Conservation (phyloP, 2,329 filamentous ascomycete genomes). For the Plenodomus tracheiphilus region DNA sequence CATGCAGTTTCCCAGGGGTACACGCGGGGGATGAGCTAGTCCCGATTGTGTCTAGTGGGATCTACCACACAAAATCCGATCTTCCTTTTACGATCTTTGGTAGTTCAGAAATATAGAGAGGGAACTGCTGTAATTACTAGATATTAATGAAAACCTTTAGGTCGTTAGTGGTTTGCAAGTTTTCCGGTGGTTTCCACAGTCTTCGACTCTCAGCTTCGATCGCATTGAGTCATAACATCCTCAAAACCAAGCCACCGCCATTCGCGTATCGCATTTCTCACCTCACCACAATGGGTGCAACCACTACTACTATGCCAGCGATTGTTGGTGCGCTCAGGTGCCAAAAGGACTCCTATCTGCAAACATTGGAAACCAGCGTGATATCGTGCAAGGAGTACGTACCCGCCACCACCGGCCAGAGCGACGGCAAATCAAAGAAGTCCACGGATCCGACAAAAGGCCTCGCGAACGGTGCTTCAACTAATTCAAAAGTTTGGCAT, state of each 20-base stretch:
- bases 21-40: not conserved
- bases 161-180: constrained; percentile 14
- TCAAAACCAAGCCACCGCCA: not conserved
- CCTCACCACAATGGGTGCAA: constrained; percentile 17
- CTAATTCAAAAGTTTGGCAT: constrained; percentile 27
- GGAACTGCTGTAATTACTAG: too few species aligned
- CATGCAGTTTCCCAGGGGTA: not conserved
- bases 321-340: constrained; percentile 38
- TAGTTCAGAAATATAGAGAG: too few species aligned
- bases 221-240: constrained; percentile 8
- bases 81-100: not conserved
- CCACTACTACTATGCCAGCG: constrained; percentile 15
- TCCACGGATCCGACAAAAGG: constrained; percentile 27
- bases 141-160: too few species aligned
- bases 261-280: not conserved
- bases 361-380: constrained; percentile 34
- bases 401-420: constrained; percentile 19
- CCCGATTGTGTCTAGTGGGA: not conserved
- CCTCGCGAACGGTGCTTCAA: constrained; percentile 6
- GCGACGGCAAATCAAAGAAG: constrained; percentile 29
- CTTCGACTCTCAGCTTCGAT: constrained; percentile 6
- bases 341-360: constrained; percentile 39
- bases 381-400: constrained; percentile 36
- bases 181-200: constrained; percentile 15
- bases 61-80: too few species aligned